These are phyloP conservation scores for Melocanna baccifera DNA, from an alignment of 176 grass and related monocot species.

Conservation along the genomic window DNA sequence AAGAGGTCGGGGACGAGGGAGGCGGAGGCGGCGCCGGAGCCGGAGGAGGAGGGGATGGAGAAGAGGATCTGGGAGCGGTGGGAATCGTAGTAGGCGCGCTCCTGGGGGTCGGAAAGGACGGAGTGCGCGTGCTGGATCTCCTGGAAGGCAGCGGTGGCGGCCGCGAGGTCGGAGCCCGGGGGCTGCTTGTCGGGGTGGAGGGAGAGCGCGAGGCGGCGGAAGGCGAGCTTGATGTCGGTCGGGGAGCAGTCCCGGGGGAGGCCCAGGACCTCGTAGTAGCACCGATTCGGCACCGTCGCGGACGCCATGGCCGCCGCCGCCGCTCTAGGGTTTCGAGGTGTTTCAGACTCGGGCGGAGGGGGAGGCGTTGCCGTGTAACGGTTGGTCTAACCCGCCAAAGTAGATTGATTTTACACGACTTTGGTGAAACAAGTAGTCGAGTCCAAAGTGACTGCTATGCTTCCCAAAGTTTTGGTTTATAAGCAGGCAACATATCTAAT, in stretches of 20 bases:
- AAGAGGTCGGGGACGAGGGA: conserved; percentile 74
- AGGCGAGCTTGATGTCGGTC: conserved; percentile 71
- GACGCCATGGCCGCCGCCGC: conserved; percentile 43
- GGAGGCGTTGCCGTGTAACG: neutral
- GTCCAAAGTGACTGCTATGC: no score
- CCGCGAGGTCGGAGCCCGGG: conserved; percentile 33
- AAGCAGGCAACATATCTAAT: no score
- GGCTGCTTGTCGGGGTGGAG: conserved; percentile 91
- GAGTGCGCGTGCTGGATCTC: conserved; percentile 86
- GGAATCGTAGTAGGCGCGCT: conserved; percentile 90
- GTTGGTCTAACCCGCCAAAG: neutral
- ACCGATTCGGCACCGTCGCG: conserved; percentile 55
- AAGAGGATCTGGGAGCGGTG: conserved; percentile 96
- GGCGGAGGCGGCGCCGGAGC: conserved; percentile 38
- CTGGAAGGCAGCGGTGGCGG: conserved; percentile 89
- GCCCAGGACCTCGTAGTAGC: conserved; percentile 86
- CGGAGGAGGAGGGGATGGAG: conserved; percentile 38
- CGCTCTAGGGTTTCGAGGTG: conserved; percentile 39
- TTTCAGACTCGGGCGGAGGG: neutral
- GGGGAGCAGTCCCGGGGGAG: conserved; percentile 60
- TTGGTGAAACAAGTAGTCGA: no score
- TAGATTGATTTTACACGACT: no score
- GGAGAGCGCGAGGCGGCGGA: conserved; percentile 77
- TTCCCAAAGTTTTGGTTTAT: no score
- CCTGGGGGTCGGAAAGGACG: conserved; percentile 83